Evolutionary conservation across 371 early-diverging fungal species (phyloP).

Genomic region (Funneliformis caledonium): DNA sequence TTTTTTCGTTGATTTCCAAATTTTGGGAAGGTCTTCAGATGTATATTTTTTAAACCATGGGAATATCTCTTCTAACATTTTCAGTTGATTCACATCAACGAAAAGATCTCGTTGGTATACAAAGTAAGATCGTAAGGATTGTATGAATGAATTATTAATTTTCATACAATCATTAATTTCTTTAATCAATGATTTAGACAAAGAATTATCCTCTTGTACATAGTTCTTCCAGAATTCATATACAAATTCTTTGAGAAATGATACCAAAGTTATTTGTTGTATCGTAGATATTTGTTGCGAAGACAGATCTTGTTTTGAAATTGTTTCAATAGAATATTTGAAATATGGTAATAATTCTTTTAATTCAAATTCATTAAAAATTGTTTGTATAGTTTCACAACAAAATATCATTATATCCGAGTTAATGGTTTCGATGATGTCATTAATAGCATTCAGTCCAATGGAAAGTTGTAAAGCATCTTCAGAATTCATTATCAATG

Average conservation of each 20-base stretch:
- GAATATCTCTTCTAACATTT: too few species aligned
- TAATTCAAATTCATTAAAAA: constrained; percentile 17
- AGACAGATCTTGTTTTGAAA: neutral
- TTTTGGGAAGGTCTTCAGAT: neutral
- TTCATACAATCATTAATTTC: neutral
- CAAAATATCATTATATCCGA: constrained; percentile 26
- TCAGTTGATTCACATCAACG: too few species aligned
- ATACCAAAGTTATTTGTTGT: constrained; percentile 25
- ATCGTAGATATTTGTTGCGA: neutral
- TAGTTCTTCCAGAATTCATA: neutral
- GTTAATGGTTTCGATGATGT: neutral
- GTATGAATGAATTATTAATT: too few species aligned
- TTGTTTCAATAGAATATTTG: neutral
- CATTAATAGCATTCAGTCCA: constrained; percentile 12
- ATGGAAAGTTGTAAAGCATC: constrained; percentile 2
- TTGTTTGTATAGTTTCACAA: constrained; percentile 37
- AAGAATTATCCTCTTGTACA: neutral
- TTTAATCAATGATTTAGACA: neutral
- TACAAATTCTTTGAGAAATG: constrained; percentile 35
- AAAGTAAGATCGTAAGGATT: too few species aligned
- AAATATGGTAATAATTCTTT: neutral
- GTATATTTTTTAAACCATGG: too few species aligned
- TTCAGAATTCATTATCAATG: neutral
- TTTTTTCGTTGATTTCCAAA: constrained; percentile 26
- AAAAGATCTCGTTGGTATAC: too few species aligned